Conservation (phyloP, 345 rosid genomes). For the Geranium brycei region DNA sequence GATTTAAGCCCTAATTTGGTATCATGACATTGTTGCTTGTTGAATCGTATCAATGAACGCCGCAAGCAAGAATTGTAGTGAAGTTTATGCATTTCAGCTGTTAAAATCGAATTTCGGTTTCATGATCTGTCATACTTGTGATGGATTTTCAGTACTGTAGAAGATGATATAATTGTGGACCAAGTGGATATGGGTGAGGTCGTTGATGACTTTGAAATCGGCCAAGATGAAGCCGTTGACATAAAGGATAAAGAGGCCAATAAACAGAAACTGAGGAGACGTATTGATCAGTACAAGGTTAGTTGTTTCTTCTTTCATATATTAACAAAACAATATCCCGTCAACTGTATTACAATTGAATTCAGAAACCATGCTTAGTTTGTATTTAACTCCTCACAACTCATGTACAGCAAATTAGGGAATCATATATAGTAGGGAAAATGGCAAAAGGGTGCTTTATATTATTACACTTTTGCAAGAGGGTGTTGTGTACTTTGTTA, state of each 20-base stretch:
- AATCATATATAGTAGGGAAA: too few relatives aligned
- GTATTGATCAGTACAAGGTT: conserved; percentile 69
- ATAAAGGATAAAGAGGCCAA: conserved; percentile 78
- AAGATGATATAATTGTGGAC: conserved; percentile 82
- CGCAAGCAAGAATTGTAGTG: neutral
- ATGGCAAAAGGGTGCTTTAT: too few relatives aligned
- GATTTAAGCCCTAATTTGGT: neutral
- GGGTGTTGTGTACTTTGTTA: too few relatives aligned
- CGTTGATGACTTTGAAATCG: conserved; percentile 78
- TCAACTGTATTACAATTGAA: too few relatives aligned
- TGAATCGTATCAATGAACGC: neutral
- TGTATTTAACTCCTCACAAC: too few relatives aligned
- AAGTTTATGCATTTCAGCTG: neutral
- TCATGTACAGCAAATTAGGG: too few relatives aligned
- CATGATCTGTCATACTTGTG: neutral
- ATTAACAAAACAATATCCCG: neutral
- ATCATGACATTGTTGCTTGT: neutral
- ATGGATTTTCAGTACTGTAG: conserved; percentile 42
- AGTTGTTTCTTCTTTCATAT: conserved; percentile 5
- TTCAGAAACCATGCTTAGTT: too few relatives aligned
- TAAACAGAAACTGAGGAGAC: conserved; percentile 61
- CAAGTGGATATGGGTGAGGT: conserved; percentile 68
- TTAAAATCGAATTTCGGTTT: neutral
- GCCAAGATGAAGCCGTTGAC: conserved; percentile 80
- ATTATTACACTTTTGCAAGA: too few relatives aligned